Conservation (phyloP, 2,329 filamentous ascomycete genomes). For the Cercospora janseana region DNA sequence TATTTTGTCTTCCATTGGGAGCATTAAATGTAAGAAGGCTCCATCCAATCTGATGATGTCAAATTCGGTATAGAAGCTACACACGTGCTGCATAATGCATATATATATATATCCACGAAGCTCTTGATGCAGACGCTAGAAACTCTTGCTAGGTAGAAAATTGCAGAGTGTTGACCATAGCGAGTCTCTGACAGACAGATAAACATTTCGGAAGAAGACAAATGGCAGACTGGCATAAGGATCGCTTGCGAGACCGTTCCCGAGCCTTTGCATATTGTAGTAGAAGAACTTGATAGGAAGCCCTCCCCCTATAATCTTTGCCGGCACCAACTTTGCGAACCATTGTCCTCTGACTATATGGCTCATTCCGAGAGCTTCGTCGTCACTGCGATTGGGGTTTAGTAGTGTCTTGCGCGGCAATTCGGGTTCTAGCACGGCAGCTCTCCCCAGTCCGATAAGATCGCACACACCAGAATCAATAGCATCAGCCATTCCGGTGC, state of each 20-base stretch:
- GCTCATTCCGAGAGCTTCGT: conserved; percentile 30
- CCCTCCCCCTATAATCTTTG: conserved; percentile 36
- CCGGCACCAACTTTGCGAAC: conserved; percentile 36
- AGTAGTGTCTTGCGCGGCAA: conserved; percentile 42
- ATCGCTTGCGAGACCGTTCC: conserved; percentile 33
- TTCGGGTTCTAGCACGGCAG: conserved; percentile 47
- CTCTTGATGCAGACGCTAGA: too few species aligned
- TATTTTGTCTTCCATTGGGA: too few species aligned
- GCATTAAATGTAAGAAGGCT: too few species aligned
- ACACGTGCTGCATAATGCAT: too few species aligned
- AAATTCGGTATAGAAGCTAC: too few species aligned
- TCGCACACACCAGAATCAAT: conserved; percentile 50
- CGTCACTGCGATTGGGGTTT: conserved; percentile 34
- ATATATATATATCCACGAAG: too few species aligned
- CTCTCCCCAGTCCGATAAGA: conserved; percentile 50
- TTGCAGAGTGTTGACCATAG: conserved; percentile 1
- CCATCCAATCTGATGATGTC: too few species aligned
- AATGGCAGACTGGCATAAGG: conserved; percentile 36
- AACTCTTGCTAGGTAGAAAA: too few species aligned
- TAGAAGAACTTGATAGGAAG: conserved; percentile 39
- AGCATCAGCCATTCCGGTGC: conserved; percentile 51
- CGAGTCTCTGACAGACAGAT: background rate
- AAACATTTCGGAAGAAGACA: conserved; percentile 22
- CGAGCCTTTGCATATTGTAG: conserved; percentile 38
- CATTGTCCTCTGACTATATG: conserved; percentile 37